Base-by-base conservation (phyloP, 164 flowering plant genomes). In the Buxus sempervirens region DNA sequence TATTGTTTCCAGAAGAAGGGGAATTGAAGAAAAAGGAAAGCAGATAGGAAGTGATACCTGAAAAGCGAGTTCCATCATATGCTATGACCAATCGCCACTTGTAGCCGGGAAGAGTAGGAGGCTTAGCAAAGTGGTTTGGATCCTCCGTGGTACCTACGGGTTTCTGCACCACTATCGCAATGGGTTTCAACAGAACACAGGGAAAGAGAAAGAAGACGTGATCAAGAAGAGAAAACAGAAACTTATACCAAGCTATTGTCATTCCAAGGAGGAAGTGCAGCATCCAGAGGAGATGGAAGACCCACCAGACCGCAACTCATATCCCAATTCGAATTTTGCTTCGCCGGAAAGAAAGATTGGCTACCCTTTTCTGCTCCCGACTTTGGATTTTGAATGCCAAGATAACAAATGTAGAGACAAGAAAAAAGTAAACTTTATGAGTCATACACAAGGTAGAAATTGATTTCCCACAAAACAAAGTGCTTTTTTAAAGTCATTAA, bases 61-160 rank as follows among this genome's bases (percentile, higher is more conserved):
- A 78, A 70, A 78, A 93, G 18, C 71, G 81, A 64, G 96, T 88
- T 73, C 96, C 98, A 56, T 90, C 98, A 69, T 89, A 93, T 38
- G 98, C 80, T 58, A 90, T 80, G 62, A 88, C 78, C 80, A 90
- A 64, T 28, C 96, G 88, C 98, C 98, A 93, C 59, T 93, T 93
- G 60, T 76, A 85, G 22, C 48, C 59, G 1, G 69, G 74, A 41
- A 61, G 62, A 25, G 67, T 64, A 21, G 71, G 72, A 21, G 71
- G 73, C 6, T 72, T 77, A 26, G 16, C 70, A 18, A 45, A 13
- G 53, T 56, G 54, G 56, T 21, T 69, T 1, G 66, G 51, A 23
- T 67, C 70, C 72, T 69, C 77, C 16, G 53, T 67, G 8, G 70
- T 73, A 60, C 53, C 76, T 28, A 54, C 65, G 0, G 22, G 63